Conservation (phyloP, 2,329 filamentous ascomycete species). For the Cladorrhinum sp. region DNA sequence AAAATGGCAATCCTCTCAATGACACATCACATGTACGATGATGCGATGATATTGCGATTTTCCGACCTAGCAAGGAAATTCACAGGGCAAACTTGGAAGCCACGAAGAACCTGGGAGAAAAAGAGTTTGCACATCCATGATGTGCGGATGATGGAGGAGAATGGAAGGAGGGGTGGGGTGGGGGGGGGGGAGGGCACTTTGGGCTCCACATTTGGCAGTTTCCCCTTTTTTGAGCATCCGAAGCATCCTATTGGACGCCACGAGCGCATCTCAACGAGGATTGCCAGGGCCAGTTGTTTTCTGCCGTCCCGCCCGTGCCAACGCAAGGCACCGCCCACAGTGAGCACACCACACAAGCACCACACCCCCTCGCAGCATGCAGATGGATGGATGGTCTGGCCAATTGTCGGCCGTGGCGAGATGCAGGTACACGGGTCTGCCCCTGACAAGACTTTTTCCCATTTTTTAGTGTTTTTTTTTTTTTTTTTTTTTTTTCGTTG, state of each 20-base stretch:
- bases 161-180: background rate
- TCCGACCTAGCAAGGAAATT: background rate
- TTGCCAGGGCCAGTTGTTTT: slow-evolving; percentile 9
- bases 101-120: background rate
- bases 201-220: slow-evolving; percentile 9
- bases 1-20: background rate
- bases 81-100: background rate
- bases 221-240: slow-evolving; percentile 1
- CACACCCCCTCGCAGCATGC: slow-evolving; percentile 10
- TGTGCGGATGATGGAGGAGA: background rate
- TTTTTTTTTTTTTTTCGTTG: too few relatives aligned
- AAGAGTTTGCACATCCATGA: background rate
- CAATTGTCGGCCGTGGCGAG: slow-evolving; percentile 7
- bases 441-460: background rate
- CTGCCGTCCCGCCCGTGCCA: slow-evolving; percentile 5
- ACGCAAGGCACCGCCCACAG: slow-evolving; percentile 2
- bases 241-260: slow-evolving; percentile 16
- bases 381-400: slow-evolving; percentile 8
- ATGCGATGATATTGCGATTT: background rate
- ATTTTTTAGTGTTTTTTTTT: background rate
- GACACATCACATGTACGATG: background rate
- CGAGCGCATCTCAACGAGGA: slow-evolving; percentile 5
- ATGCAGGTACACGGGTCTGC: slow-evolving; percentile 7
- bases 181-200: background rate
- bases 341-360: background rate